Evolutionary conservation across 179 eudicot species (phyloP).

Genomic region (Silene vulgaris): DNA sequence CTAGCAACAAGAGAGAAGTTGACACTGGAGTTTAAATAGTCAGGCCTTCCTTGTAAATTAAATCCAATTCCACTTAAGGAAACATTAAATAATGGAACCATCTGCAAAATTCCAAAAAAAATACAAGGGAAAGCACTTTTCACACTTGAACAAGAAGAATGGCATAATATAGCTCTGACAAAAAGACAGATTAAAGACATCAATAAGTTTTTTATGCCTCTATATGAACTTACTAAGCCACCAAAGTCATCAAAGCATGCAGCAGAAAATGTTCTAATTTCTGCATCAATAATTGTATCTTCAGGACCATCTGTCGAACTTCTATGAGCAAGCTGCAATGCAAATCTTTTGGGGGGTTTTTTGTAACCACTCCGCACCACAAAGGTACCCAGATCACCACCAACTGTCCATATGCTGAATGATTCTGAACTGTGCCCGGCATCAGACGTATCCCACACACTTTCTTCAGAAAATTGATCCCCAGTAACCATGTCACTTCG

Average conservation of each 20-base stretch:
- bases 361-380: conserved; percentile 67
- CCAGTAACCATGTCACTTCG: conserved; percentile 88
- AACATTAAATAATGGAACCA: conserved; percentile 85
- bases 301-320: conserved; percentile 56
- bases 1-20: conserved; percentile 79
- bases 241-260: conserved; percentile 97
- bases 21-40: conserved; percentile 54
- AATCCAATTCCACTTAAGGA: conserved; percentile 71
- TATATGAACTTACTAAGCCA: conserved; percentile 61
- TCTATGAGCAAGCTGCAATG: conserved; percentile 73
- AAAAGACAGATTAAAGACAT: background rate
- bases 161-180: background rate
- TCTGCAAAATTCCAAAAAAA: conserved; percentile 44
- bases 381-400: conserved; percentile 76
- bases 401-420: conserved; percentile 86
- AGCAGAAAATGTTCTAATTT: conserved; percentile 83
- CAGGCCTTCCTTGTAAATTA: conserved; percentile 70
- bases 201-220: background rate
- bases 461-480: conserved; percentile 78
- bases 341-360: conserved; percentile 85
- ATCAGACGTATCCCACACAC: conserved; percentile 83
- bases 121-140: background rate
- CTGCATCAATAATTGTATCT: conserved; percentile 75
- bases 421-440: conserved; percentile 46
- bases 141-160: conserved; percentile 12